phyloP scores from a whole-genome alignment of 2,329 filamentous ascomycete genomes.

The Purpureocillium takamizusanense region DNA sequence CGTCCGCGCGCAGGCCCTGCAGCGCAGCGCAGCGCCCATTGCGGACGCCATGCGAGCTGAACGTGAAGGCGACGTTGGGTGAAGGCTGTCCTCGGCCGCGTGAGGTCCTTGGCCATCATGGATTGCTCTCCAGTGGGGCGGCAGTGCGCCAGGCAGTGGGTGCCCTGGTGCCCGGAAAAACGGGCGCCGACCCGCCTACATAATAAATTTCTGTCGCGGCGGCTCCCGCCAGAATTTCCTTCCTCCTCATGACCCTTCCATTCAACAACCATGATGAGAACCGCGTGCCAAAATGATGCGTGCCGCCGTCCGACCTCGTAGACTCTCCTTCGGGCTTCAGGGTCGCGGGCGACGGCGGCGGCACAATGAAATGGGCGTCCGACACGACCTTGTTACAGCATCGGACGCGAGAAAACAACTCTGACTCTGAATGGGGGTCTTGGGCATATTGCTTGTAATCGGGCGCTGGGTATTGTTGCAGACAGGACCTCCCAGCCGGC shows the following conservation, averaged over 20 bases:
- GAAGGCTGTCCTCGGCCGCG: too few relatives aligned
- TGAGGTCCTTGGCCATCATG: too few relatives aligned
- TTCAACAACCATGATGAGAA: constrained; percentile 99
- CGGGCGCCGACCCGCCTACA: constrained; percentile 13
- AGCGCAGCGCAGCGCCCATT: constrained; percentile 10
- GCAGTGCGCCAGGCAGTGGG: too few relatives aligned
- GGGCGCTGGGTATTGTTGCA: too few relatives aligned
- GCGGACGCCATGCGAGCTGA: too few relatives aligned
- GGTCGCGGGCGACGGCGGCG: constrained; percentile 59
- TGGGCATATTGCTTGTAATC: constrained; percentile 3
- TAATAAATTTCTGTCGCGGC: constrained; percentile 28
- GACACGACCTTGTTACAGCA: constrained; percentile 95
- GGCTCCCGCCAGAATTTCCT: constrained; percentile 39
- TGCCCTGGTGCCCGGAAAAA: constrained; percentile 12
- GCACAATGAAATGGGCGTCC: constrained; percentile 93
- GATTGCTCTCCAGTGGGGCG: too few relatives aligned
- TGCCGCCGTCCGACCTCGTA: constrained; percentile 54
- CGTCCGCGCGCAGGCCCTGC: not conserved
- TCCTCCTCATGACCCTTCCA: constrained; percentile 84
- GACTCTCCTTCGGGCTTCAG: constrained; percentile 94
- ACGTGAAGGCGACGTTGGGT: too few relatives aligned
- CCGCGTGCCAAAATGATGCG: constrained; percentile 89
- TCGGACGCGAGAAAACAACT: constrained; percentile 97
- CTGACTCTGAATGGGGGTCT: constrained; percentile 55
- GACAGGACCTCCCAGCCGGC: too few relatives aligned